Conservation (phyloP, 1,284 basidiomycete genomes). For the Microbotryomycetes sp. region DNA sequence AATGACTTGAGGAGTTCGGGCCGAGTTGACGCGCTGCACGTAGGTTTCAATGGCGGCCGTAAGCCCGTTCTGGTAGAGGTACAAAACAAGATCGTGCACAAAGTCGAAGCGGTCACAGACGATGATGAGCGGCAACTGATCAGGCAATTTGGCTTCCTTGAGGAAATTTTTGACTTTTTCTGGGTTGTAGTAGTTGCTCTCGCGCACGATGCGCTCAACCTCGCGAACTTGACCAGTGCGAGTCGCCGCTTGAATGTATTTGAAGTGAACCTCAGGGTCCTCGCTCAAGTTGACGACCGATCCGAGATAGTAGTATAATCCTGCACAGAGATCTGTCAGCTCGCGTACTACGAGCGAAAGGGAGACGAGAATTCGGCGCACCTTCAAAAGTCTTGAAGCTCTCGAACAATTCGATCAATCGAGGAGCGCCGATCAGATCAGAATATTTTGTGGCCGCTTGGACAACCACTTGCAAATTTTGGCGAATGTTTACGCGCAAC, state of each 20-base stretch:
- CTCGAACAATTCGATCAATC: conserved; percentile 98
- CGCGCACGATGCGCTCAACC: conserved; percentile 96
- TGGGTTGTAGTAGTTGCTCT: conserved; percentile 95
- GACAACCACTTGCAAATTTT: conserved; percentile 93
- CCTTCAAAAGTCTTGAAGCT: conserved; percentile 96
- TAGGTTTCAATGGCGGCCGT: conserved; percentile 99
- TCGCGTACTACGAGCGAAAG: neutral
- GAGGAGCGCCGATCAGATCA: conserved; percentile 92
- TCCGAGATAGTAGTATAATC: conserved; percentile 95
- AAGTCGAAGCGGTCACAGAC: conserved; percentile 99
- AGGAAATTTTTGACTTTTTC: conserved; percentile 99
- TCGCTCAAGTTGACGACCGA: conserved; percentile 95
- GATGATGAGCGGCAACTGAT: conserved; percentile 98
- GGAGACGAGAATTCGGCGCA: conserved; percentile 33
- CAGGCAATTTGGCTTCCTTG: conserved; percentile 84
- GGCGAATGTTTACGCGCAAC: conserved; percentile 93
- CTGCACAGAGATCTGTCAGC: conserved; percentile 41
- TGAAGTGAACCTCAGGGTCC: conserved; percentile 98
- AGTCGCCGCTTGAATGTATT: conserved; percentile 99
- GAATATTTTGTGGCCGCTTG: conserved; percentile 99
- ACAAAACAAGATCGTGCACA: conserved; percentile 97
- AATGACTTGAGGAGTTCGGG: conserved; percentile 95
- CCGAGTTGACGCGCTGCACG: conserved; percentile 95
- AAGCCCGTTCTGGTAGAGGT: conserved; percentile 96
- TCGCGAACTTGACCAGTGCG: conserved; percentile 97